phyloP scores from a whole-genome alignment of 371 early-diverging fungal species.

The Mortierella sp. region DNA sequence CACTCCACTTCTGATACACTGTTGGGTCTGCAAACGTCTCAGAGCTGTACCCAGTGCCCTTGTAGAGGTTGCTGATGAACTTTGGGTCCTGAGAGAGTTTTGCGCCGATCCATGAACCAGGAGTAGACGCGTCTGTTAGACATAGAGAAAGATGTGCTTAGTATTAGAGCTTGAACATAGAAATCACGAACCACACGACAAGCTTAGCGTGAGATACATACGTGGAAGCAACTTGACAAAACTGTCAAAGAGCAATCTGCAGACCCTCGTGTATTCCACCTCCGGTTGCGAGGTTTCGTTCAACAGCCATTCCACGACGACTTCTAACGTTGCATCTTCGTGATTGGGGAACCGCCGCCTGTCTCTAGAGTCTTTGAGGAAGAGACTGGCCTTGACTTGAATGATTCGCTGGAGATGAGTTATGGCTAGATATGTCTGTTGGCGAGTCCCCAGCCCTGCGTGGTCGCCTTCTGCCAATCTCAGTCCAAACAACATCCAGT shows the following conservation, averaged over 20 bases:
- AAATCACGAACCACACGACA: neutral
- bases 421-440: slow-evolving; percentile 70
- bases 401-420: slow-evolving; percentile 75
- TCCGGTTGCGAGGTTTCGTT: slow-evolving; percentile 67
- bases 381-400: slow-evolving; percentile 61
- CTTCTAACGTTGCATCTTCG: slow-evolving; percentile 60
- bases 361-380: slow-evolving; percentile 55
- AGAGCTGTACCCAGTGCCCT: slow-evolving; percentile 5
- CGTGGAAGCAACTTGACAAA: slow-evolving; percentile 62
- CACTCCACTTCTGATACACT: slow-evolving; percentile 46
- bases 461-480: slow-evolving; percentile 77
- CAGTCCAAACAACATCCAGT: slow-evolving; percentile 76
- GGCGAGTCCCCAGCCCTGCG: slow-evolving; percentile 72
- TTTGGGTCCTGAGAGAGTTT: slow-evolving; percentile 27
- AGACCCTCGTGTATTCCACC: slow-evolving; percentile 72
- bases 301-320: slow-evolving; percentile 74
- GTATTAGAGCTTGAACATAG: neutral
- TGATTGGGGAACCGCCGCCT: slow-evolving; percentile 70
- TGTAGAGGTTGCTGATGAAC: slow-evolving; percentile 16
- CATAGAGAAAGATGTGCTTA: neutral
- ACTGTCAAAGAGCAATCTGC: slow-evolving; percentile 70
- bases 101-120: slow-evolving; percentile 37
- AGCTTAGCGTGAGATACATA: slow-evolving; percentile 7
- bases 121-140: slow-evolving; percentile 9
- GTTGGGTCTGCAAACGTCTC: slow-evolving; percentile 27